These are phyloP conservation scores for Mortierella sp. DNA, from an alignment of 371 early-diverging fungal species.

Conservation along the genomic window DNA sequence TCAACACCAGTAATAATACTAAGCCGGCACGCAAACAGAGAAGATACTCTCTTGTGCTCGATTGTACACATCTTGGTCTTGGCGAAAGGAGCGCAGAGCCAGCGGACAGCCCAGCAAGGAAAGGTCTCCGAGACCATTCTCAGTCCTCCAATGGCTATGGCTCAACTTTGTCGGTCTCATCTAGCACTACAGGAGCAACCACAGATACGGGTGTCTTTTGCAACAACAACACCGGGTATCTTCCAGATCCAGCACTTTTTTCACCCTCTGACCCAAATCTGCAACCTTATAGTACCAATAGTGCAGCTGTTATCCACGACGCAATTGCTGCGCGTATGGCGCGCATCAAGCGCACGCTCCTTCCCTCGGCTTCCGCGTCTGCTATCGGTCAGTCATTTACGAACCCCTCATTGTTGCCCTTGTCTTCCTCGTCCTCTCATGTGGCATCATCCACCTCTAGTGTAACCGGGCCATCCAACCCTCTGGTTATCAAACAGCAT, in stretches of 20 bases:
- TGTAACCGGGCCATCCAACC: slow-evolving; percentile 10
- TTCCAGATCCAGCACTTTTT: slow-evolving; percentile 35
- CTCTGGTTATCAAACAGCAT: slow-evolving; percentile 33
- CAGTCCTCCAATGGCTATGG: slow-evolving; percentile 5
- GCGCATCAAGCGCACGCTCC: slow-evolving; percentile 40
- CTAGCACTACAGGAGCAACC: not conserved
- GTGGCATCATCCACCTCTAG: slow-evolving; percentile 3
- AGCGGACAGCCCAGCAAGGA: slow-evolving; percentile 28
- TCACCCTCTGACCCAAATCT: slow-evolving; percentile 23
- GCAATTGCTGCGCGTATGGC: slow-evolving; percentile 43
- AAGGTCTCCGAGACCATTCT: slow-evolving; percentile 38
- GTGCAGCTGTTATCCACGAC: slow-evolving; percentile 32
- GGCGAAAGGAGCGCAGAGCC: slow-evolving; percentile 44
- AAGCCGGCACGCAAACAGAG: slow-evolving; percentile 12
- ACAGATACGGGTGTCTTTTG: not conserved
- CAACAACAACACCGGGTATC: slow-evolving; percentile 14
- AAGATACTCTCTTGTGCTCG: slow-evolving; percentile 45
- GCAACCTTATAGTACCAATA: slow-evolving; percentile 26
- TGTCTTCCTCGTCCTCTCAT: not conserved
- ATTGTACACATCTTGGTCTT: slow-evolving; percentile 50
- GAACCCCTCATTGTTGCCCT: not conserved
- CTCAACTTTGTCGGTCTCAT: not conserved
- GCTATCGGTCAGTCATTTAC: not conserved
- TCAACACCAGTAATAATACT: not conserved
- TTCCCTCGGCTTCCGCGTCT: slow-evolving; percentile 19